phyloP scores from a whole-genome alignment of 176 grass and related monocot genomes.

The Cenchrus purpureus region DNA sequence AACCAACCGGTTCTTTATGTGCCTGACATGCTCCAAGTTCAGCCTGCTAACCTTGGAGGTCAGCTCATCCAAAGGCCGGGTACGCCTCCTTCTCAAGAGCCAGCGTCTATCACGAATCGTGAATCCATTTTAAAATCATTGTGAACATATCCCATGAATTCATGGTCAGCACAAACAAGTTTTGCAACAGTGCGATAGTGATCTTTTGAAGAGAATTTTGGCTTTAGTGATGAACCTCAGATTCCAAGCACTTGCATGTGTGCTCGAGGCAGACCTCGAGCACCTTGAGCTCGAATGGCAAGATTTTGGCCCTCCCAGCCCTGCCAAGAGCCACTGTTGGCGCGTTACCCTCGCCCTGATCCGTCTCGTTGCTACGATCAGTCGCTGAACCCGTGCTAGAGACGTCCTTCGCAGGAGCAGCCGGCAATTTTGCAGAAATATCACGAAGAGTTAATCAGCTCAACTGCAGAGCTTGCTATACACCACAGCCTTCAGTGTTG shows the following conservation, averaged over 20 bases:
- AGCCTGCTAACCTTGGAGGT: conserved; percentile 76
- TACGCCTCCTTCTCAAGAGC: conserved; percentile 77
- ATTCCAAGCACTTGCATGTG: conserved; percentile 64
- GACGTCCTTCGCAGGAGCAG: conserved; percentile 32
- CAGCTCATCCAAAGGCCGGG: conserved; percentile 83
- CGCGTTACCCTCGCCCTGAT: not conserved
- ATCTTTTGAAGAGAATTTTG: not conserved
- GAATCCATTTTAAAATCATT: not conserved
- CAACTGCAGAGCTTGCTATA: not conserved
- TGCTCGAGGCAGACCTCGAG: conserved; percentile 69
- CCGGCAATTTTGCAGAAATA: conserved; percentile 1
- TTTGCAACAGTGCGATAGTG: not conserved
- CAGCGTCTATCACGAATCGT: conserved; percentile 42
- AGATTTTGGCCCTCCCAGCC: conserved; percentile 41
- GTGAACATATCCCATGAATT: not conserved
- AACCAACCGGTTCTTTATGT: conserved; percentile 82
- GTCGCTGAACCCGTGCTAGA: not conserved
- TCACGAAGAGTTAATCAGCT: not conserved
- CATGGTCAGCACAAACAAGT: not conserved
- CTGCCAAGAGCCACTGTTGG: not conserved
- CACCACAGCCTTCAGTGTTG: too few species aligned
- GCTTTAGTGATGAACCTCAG: conserved; percentile 43
- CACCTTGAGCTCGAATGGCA: conserved; percentile 62
- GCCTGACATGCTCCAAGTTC: conserved; percentile 80
- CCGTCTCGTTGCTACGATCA: conserved; percentile 10